Base-by-base conservation (phyloP, 768 basidiomycete genomes). In the Calocera cornea region DNA sequence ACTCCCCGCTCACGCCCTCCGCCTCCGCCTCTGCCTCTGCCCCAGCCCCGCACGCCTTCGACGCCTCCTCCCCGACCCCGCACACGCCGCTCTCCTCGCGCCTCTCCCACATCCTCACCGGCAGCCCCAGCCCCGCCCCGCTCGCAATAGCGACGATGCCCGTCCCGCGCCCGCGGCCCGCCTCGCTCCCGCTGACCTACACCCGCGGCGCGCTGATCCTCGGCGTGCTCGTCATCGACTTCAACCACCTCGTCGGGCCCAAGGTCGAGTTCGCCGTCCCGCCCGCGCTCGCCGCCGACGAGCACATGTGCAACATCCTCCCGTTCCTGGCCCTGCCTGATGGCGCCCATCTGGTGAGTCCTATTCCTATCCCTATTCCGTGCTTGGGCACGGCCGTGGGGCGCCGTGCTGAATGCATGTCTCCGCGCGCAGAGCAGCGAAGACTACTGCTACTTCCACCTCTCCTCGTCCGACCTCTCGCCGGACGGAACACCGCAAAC, bases 261-360 rank as follows among this genome's bases (percentile, higher is more conserved):
- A 87, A 85, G 63, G 89, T 98, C 66, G 94, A 99, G 67, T 80
- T 77, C 66, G 70, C 76, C 3, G 76, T 78, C 70, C 80, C 81
- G 1, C 68, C 71, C 0, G 64, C 72, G 1, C 83, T 95, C 34
- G 87, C 90, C 70, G 83, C 90, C 38, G 87, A 98, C 74, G 90
- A 92, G 69, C 91, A 95, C 74, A 81, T 97, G 33, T 79, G 81
- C 36, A 89, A 87, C 75, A 86, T 92, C 36, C 80, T 99, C 34
- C 97, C 97, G 0, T 98, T 99, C 78, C 82, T 99, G 14, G 97
- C 97, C 0, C 82, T 99, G 31, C 97, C 97, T 1, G 97, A 99
- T 73, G 97, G 97, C 19, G 97, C 97, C 11, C 97, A 99, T 78
- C 76, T 97, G 71, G 92, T 95, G 72, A 70, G 87, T 78, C 49